A percentile compares a stretch with the other conserved stretches of the same genome.
Evolutionary conservation across 2,329 filamentous ascomycete species (phyloP).

Genomic region (Fusarium lyarnte): DNA sequence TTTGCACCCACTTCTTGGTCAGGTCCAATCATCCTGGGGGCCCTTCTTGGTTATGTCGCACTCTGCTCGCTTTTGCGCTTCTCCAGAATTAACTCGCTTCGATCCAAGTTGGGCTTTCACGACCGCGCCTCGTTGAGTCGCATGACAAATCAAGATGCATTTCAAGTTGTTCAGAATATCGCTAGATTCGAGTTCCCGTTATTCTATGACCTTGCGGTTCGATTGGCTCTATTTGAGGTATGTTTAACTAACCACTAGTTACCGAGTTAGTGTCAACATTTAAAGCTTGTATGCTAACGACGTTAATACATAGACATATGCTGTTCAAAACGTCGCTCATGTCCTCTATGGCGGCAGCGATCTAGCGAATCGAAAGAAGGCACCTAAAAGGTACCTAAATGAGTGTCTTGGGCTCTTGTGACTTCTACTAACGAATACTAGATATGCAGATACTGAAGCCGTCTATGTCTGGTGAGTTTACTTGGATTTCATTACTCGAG

Average conservation of each 20-base stretch:
- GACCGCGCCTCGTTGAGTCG: conserved; percentile 49
- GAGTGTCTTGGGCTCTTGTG: background rate
- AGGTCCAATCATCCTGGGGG: conserved; percentile 23
- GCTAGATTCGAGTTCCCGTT: conserved; percentile 51
- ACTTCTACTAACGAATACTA: conserved; percentile 22
- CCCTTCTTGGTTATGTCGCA: conserved; percentile 45
- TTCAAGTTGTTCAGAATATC: conserved; percentile 53
- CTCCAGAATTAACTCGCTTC: conserved; percentile 45
- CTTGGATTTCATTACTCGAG: background rate
- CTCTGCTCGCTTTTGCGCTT: conserved; percentile 53
- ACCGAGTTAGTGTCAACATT: background rate
- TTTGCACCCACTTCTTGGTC: conserved; percentile 22
- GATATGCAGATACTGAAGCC: conserved; percentile 54
- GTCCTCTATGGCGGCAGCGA: conserved; percentile 50
- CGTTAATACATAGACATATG: conserved; percentile 49
- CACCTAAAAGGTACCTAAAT: conserved; percentile 49
- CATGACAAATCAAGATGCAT: conserved; percentile 58
- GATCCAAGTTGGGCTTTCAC: conserved; percentile 45
- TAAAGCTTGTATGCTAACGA: background rate
- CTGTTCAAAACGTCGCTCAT: conserved; percentile 50
- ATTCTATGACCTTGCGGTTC: conserved; percentile 50
- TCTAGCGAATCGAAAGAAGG: conserved; percentile 45
- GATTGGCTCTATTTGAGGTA: conserved; percentile 55
- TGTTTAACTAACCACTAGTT: background rate
- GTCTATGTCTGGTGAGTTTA: conserved; percentile 49